Evolutionary conservation across 805 yeast genomes (phyloP), one percentile per base, ranked within the genome.

Genomic region (Spathaspora hagerdaliae): DNA sequence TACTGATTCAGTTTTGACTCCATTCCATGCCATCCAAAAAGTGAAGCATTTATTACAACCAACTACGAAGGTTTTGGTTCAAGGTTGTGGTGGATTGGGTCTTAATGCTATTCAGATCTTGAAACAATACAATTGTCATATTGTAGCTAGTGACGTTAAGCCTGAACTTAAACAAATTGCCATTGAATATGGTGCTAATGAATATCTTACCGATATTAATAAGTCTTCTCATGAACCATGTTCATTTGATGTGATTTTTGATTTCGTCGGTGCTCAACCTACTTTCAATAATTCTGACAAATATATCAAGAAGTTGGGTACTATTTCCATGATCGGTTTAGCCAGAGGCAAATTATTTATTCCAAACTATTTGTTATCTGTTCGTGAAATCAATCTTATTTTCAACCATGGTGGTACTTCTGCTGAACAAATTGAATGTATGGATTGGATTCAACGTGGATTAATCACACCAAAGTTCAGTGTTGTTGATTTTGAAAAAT

Each of bases 341-440:
- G 78, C 74, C 1, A 57, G 56, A 31, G 55, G 58, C 42, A 60
- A 62, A 38, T 49, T 73, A 14, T 40, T 41, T 5, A 47, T 72
- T 34, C 58, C 57, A 34, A 66, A 69, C 45, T 67, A 54, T 47
- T 63, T 63, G 4, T 53, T 73, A 44, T 74, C 75, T 11, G 48
- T 69, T 39, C 61, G 74, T 46, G 79, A 75, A 52, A 61, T 70
- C 27, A 60, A 64, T 41, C 50, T 73, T 36, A 53, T 64, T 31
- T 72, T 66, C 49, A 61, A 67, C 38, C 71, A 71, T 50, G 77
- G 79, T 32, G 81, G 81, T 24, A 65, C 67, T 11, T 66, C 73
- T 1, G 51, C 54, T 8, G 78, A 75, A 42, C 77, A 72, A 50
- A 51, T 55, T 24, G 78, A 74, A 45, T 61, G 69, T 32, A 61